Evolutionary conservation across 306 rosid species (phyloP).

Genomic region (Rosa lucieae): DNA sequence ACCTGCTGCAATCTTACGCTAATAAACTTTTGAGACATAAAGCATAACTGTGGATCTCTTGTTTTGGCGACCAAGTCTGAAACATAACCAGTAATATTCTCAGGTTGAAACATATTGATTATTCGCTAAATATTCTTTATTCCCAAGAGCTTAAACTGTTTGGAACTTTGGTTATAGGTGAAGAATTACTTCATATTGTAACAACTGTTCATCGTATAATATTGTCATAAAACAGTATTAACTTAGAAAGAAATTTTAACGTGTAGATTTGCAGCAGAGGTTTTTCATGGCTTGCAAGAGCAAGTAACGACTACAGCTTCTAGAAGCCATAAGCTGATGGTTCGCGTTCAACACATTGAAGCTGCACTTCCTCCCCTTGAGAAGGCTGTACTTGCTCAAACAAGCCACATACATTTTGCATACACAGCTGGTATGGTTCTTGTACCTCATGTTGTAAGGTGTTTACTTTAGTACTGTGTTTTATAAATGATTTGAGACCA

Average conservation of each 20-base stretch:
- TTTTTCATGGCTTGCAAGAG: constrained; percentile 98
- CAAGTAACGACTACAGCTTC: constrained; percentile 79
- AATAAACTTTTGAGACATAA: neutral
- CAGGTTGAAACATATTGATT: neutral
- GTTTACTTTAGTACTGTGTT: neutral
- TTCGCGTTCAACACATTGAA: constrained; percentile 78
- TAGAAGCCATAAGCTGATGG: constrained; percentile 80
- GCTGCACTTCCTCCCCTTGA: constrained; percentile 86
- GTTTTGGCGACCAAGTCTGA: neutral
- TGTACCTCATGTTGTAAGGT: neutral
- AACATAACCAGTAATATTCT: neutral
- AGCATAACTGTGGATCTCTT: neutral
- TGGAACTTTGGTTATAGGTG: neutral
- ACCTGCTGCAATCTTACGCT: neutral
- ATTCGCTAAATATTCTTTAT: neutral
- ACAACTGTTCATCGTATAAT: neutral
- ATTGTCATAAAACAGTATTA: constrained; percentile 5
- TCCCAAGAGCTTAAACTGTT: neutral
- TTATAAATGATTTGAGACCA: neutral
- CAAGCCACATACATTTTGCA: constrained; percentile 94
- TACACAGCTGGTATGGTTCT: constrained; percentile 78
- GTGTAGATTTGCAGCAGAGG: constrained; percentile 92
- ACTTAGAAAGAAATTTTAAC: constrained; percentile 21
- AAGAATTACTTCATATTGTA: neutral
- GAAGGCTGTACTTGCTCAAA: constrained; percentile 85